Evolutionary conservation across 331 rosid species (phyloP).

Genomic region (Acacia pycnantha): DNA sequence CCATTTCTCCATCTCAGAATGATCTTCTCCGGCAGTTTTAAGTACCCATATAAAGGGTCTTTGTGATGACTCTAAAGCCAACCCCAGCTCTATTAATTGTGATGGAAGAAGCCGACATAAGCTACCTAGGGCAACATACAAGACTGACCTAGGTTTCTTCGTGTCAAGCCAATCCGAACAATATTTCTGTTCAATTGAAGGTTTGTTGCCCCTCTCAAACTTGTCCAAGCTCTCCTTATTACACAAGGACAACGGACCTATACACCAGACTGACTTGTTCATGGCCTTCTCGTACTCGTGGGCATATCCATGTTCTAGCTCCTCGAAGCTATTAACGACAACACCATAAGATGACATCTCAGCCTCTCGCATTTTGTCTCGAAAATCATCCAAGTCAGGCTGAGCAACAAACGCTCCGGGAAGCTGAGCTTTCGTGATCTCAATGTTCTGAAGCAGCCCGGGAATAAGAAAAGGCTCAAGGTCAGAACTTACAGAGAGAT

Average conservation of each 20-base stretch:
- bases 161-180: constrained; percentile 34
- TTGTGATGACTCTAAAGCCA: constrained; percentile 34
- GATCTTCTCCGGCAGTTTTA: constrained; percentile 5
- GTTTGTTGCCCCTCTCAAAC: constrained; percentile 32
- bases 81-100: constrained; percentile 29
- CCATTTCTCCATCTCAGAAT: constrained; percentile 13
- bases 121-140: constrained; percentile 39
- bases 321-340: constrained; percentile 29
- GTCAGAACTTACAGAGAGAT: constrained; percentile 18
- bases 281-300: constrained; percentile 26
- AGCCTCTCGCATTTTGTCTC: constrained; percentile 23
- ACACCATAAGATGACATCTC: constrained; percentile 25
- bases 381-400: constrained; percentile 26
- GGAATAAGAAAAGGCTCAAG: constrained; percentile 32
- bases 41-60: constrained; percentile 25
- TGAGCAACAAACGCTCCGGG: constrained; percentile 19
- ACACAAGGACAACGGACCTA: constrained; percentile 29
- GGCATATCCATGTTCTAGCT: constrained; percentile 22
- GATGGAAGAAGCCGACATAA: constrained; percentile 21
- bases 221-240: constrained; percentile 16
- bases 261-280: constrained; percentile 29
- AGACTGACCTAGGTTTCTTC: constrained; percentile 4
- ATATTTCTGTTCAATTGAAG: constrained; percentile 32
- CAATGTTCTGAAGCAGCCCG: constrained; percentile 16
- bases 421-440: constrained; percentile 29